phyloP scores from a whole-genome alignment of 2,329 filamentous ascomycete species.

The Curvularia sp. region DNA sequence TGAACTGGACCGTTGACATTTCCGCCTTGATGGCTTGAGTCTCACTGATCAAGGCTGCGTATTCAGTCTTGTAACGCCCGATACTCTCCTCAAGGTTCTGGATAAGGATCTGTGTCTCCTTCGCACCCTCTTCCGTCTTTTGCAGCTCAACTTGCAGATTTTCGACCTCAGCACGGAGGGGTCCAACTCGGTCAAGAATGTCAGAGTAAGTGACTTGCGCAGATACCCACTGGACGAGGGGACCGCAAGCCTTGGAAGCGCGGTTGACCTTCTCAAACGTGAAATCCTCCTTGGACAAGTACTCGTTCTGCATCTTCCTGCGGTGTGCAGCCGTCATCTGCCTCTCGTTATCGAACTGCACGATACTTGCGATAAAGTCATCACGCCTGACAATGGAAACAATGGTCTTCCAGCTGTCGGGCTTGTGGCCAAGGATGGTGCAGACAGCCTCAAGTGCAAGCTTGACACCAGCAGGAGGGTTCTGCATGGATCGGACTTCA shows the following conservation, averaged over 20 bases:
- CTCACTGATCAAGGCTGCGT: conserved; percentile 93
- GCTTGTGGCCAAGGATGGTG: conserved; percentile 88
- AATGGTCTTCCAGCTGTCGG: conserved; percentile 89
- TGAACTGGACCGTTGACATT: conserved; percentile 96
- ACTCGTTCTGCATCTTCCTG: conserved; percentile 90
- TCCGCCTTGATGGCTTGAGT: conserved; percentile 96
- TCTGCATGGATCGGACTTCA: conserved; percentile 96
- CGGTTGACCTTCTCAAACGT: conserved; percentile 96
- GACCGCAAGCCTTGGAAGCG: conserved; percentile 95
- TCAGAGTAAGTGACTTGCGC: conserved; percentile 98
- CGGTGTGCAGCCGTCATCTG: conserved; percentile 88
- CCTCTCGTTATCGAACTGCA: conserved; percentile 93
- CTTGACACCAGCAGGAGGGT: conserved; percentile 87
- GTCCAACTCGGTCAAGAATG: conserved; percentile 92
- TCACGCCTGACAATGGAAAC: conserved; percentile 87
- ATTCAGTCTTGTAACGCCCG: conserved; percentile 93
- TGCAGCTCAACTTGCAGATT: conserved; percentile 86
- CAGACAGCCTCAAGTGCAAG: conserved; percentile 96
- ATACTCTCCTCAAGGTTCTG: conserved; percentile 86
- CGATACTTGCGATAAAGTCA: conserved; percentile 97
- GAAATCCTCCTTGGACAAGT: conserved; percentile 90
- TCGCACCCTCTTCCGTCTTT: conserved; percentile 90
- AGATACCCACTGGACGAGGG: conserved; percentile 94
- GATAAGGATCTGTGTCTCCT: conserved; percentile 89
- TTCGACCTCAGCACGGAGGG: conserved; percentile 86